A percentile compares a stretch with the other conserved stretches of the same genome.
Evolutionary conservation across 23 red algal genomes (phyloP).

Genomic region (Gracilaria vermiculophylla): DNA sequence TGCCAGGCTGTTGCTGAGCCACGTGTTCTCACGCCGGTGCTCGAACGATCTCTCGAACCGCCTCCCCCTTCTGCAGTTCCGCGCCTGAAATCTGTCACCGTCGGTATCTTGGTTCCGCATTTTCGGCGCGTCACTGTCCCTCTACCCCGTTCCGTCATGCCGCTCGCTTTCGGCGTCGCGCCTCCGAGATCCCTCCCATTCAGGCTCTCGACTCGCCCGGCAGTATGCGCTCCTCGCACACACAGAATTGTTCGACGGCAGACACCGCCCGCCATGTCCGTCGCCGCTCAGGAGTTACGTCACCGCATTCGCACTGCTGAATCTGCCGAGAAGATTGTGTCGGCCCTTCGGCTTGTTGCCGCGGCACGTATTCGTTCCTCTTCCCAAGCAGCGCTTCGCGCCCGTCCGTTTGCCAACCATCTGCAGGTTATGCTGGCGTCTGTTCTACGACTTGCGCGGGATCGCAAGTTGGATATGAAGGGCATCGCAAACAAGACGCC

Average conservation of each 20-base stretch:
- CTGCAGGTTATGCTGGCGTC: slow-evolving; percentile 45
- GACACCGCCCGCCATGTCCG: slow-evolving; percentile 5
- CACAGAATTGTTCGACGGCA: background rate
- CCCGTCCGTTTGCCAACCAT: slow-evolving; percentile 67
- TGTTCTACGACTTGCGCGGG: slow-evolving; percentile 13
- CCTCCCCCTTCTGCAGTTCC: background rate
- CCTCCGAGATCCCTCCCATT: background rate
- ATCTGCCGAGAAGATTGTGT: slow-evolving; percentile 73
- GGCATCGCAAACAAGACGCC: slow-evolving; percentile 25
- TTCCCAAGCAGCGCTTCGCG: slow-evolving; percentile 44
- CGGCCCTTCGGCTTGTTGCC: slow-evolving; percentile 65
- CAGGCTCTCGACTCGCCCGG: background rate
- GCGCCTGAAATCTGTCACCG: background rate
- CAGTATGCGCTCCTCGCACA: background rate
- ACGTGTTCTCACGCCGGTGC: slow-evolving; percentile 6
- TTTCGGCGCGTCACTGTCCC: background rate
- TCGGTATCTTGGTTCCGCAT: background rate
- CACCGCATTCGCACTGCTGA: slow-evolving; percentile 62
- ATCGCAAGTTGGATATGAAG: slow-evolving; percentile 31
- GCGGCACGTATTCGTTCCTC: slow-evolving; percentile 73
- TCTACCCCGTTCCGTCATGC: background rate
- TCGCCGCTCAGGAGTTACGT: slow-evolving; percentile 38
- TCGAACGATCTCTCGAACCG: slow-evolving; percentile 11
- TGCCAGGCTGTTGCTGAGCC: background rate
- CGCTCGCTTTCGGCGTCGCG: slow-evolving; percentile 9